Evolutionary conservation across 2,329 filamentous ascomycete species (phyloP).

Genomic region (Apiospora malaysiana): DNA sequence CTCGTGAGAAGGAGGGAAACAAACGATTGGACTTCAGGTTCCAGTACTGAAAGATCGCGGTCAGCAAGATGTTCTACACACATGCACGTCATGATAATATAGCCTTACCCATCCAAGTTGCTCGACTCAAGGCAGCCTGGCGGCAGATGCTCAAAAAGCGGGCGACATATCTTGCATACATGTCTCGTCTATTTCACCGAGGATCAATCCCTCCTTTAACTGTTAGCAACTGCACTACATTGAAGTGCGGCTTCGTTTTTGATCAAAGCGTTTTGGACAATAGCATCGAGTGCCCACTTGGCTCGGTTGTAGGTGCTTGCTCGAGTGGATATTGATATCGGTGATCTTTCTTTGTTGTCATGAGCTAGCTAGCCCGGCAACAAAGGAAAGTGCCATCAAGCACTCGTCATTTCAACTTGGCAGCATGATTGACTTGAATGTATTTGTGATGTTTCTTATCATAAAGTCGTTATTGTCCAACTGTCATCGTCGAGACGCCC

Average conservation of each 20-base stretch:
- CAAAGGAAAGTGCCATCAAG: not conserved
- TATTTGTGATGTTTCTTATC: not conserved
- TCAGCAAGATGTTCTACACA: not conserved
- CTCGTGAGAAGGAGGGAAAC: slow-evolving; percentile 54
- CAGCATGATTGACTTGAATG: not conserved
- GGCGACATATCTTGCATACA: not conserved
- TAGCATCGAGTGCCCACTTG: not conserved
- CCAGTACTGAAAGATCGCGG: slow-evolving; percentile 20
- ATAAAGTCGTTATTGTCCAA: slow-evolving; percentile 3
- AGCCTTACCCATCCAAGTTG: not conserved
- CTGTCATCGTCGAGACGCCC: not conserved
- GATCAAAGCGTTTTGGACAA: not conserved
- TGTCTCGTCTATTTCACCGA: not conserved
- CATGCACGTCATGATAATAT: not conserved
- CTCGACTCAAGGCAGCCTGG: not conserved
- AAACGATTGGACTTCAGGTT: slow-evolving; percentile 59
- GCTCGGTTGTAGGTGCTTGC: not conserved
- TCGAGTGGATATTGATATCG: not conserved
- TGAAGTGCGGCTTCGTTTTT: not conserved
- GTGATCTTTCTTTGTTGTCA: slow-evolving; percentile 13
- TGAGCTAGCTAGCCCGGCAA: slow-evolving; percentile 7
- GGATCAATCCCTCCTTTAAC: not conserved
- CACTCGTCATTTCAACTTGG: not conserved
- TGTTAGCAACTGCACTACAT: not conserved
- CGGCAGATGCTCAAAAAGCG: not conserved